phyloP scores from a whole-genome alignment of 495 filamentous ascomycete genomes.

The Hypoxylon trugodes region DNA sequence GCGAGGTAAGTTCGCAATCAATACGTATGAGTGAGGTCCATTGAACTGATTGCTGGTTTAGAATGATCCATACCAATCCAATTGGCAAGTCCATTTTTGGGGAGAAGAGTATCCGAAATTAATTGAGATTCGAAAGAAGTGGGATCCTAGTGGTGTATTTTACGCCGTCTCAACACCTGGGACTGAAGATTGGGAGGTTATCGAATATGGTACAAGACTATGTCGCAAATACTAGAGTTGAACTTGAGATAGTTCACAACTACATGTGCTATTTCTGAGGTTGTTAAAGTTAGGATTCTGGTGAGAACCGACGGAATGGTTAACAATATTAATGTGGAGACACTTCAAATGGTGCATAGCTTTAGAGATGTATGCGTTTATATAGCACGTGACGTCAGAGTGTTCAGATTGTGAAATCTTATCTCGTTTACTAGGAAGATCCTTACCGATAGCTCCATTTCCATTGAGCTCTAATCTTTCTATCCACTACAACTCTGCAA shows the following conservation, averaged over 20 bases:
- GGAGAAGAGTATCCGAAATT: slow-evolving; percentile 59
- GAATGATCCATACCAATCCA: slow-evolving; percentile 62
- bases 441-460: neutral
- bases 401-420: neutral
- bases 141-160: slow-evolving; percentile 65
- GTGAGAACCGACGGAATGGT: too few species aligned
- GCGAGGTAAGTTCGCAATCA: slow-evolving; percentile 45
- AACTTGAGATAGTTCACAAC: too few species aligned
- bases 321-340: too few species aligned
- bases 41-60: slow-evolving; percentile 24
- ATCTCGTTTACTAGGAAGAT: slow-evolving; percentile 1
- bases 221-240: slow-evolving; percentile 49
- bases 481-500: too few species aligned
- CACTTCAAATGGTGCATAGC: too few species aligned
- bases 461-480: neutral
- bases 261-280: too few species aligned
- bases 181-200: slow-evolving; percentile 56
- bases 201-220: slow-evolving; percentile 53
- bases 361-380: slow-evolving; percentile 16
- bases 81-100: slow-evolving; percentile 66
- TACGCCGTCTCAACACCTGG: slow-evolving; percentile 55
- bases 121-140: slow-evolving; percentile 60
- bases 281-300: too few species aligned
- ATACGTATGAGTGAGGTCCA: neutral
- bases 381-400: slow-evolving; percentile 28